Evolutionary conservation across 768 basidiomycete genomes (phyloP), one percentile per base, ranked within the genome.

Genomic region (Pholiota molesta): DNA sequence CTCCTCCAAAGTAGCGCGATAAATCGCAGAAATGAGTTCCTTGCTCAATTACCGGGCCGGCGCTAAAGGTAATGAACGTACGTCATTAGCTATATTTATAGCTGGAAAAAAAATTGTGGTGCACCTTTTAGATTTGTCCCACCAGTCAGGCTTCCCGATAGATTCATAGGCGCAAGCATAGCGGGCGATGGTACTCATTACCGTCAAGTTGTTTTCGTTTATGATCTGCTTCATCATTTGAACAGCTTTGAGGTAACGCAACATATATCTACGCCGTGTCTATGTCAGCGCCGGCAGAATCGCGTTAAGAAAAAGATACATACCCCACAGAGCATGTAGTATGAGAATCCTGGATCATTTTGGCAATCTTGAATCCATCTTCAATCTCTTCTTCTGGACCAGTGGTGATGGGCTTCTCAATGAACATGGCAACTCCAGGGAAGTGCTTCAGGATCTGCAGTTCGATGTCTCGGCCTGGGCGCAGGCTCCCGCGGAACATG

Each of bases 11-110:
- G 81, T 97, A 97, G 66, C 97, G 90, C 42, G 95, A 97, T 47
- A 97, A 84, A 78, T 98, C 95, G 69, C 94, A 95, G 79, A 98
- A 97, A 79, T 99, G 97, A 14, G 97, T 99, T 52, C 94, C 96
- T 78, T 95, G 92, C 74, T 95, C 94, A 65, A 96, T 79, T 67
- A 95, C 82, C 5, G 94, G 92, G 19, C 92, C 92, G 57, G 85
- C 89, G 71, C 91, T 90, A 66, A 16, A 61, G 59, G 29, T 9
- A 23, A 45, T 66, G 17, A 28, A 60, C 3, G 47, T 64, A 60
- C 7, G 52, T 65, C 26, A 39, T 64, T 23, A 59, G 23, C 6
- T 19, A 23, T 11, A 19, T 39, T 17, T 63, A 49, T 37, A 49
- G 57, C 42, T 47, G 51, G n/a, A 39, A 11, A n/a, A 14, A 14